These are phyloP conservation scores for Trichoderma koningii DNA, from an alignment of 2,329 filamentous ascomycete genomes.

Conservation along the genomic window DNA sequence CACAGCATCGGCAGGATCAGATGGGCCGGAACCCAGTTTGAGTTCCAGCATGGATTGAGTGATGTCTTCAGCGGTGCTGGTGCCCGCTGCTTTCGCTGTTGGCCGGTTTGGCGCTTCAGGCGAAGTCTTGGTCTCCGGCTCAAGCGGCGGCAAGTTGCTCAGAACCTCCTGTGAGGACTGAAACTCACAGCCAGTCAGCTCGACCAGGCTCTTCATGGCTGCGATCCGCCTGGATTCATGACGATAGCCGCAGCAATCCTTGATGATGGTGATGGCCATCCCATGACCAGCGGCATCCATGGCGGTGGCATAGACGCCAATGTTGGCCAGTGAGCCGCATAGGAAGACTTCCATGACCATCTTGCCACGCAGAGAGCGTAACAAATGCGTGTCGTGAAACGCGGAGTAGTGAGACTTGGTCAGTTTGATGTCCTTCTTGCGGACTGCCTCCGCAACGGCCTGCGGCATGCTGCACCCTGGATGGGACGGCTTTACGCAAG, in stretches of 20 bases:
- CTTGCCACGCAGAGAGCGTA: slow-evolving; percentile 77
- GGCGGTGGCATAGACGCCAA: slow-evolving; percentile 88
- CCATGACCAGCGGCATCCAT: slow-evolving; percentile 88
- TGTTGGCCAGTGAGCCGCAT: slow-evolving; percentile 82
- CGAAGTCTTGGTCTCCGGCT: background rate
- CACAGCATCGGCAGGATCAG: slow-evolving; percentile 29
- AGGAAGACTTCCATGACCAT: slow-evolving; percentile 89
- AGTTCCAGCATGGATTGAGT: slow-evolving; percentile 39
- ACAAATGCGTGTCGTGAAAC: slow-evolving; percentile 71
- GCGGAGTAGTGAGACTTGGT: slow-evolving; percentile 86
- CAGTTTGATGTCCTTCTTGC: slow-evolving; percentile 53
- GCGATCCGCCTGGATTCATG: slow-evolving; percentile 67
- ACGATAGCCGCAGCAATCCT: slow-evolving; percentile 86
- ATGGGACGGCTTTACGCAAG: slow-evolving; percentile 49
- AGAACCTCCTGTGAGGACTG: slow-evolving; percentile 63
- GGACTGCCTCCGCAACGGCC: slow-evolving; percentile 47
- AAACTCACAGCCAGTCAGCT: slow-evolving; percentile 72
- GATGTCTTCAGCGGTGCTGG: slow-evolving; percentile 32
- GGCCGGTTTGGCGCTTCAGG: slow-evolving; percentile 22
- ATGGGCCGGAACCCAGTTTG: slow-evolving; percentile 36
- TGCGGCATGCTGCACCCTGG: slow-evolving; percentile 50
- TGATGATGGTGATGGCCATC: slow-evolving; percentile 79
- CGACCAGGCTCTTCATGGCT: slow-evolving; percentile 70
- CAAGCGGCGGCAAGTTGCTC: slow-evolving; percentile 33
- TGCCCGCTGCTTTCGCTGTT: background rate